Percentiles rank a stretch among this genome's conserved stretches.
Evolutionary conservation across 352 stramenopile genomes (phyloP).

Genomic region (Phytophthora litchii): DNA sequence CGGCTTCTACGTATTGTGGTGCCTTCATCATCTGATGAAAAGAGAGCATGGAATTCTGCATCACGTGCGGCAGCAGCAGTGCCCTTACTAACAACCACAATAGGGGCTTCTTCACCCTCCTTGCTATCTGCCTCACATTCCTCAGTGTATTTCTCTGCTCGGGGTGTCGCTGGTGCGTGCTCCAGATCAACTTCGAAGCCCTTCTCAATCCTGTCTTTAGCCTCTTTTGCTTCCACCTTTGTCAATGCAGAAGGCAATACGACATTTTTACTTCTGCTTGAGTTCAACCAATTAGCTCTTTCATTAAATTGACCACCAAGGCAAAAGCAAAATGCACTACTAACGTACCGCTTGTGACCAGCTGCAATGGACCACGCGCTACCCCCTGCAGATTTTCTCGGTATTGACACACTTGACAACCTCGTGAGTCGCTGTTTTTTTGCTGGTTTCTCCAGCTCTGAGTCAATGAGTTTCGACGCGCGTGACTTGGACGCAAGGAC

Average conservation of each 20-base stretch:
- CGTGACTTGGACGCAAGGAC: constrained; percentile 76
- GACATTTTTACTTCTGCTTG: constrained; percentile 18
- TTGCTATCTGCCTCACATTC: not conserved
- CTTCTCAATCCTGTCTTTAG: constrained; percentile 47
- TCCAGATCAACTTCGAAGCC: constrained; percentile 31
- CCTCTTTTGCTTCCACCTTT: constrained; percentile 35
- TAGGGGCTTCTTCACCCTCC: constrained; percentile 3
- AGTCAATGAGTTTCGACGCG: constrained; percentile 65
- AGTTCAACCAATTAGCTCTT: constrained; percentile 10
- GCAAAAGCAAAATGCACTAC: not conserved
- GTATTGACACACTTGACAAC: constrained; percentile 10
- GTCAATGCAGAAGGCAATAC: constrained; percentile 45
- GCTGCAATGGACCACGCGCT: constrained; percentile 25
- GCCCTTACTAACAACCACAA: constrained; percentile 1
- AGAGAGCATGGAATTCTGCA: constrained; percentile 25
- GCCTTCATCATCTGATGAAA: constrained; percentile 32
- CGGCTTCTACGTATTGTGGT: not conserved
- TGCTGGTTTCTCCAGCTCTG: constrained; percentile 16
- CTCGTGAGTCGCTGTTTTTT: constrained; percentile 32
- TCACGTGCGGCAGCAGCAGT: constrained; percentile 24
- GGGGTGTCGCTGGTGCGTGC: not conserved
- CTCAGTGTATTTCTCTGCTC: not conserved
- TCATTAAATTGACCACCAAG: not conserved
- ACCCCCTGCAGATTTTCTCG: constrained; percentile 11
- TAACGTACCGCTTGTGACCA: constrained; percentile 31